Evolutionary conservation across 352 stramenopile genomes (phyloP), one percentile per base, ranked within the genome.

Genomic region (Phytophthora sansomeana): DNA sequence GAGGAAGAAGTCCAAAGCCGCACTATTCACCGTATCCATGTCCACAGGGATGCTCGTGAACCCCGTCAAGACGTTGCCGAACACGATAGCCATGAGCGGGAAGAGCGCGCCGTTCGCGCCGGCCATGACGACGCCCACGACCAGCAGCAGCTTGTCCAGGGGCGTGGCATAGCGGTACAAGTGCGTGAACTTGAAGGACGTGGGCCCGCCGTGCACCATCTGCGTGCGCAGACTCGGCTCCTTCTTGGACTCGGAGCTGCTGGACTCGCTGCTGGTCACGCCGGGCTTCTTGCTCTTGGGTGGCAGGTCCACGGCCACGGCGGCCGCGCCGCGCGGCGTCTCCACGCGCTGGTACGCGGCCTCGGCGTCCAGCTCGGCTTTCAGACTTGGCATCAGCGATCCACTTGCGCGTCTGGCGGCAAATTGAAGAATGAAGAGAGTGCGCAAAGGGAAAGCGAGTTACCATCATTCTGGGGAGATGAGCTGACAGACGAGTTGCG

Each of bases 61-160:
- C 70, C 55, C 58, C 67, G 19, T 67, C 63, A 85, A 85, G 28
- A 48, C 63, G 42, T 74, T 62, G 26, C 77, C 79, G 48, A 87
- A 85, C n/a, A 85, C 57, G 17, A 87, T 54, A 26, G 74, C 77
- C 76, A 85, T 85, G 41, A 70, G 81, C 17, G 78, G 78, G 48
- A 85, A 80, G 24, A 80, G 61, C 24, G 67, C 68, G 19, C 78
- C 78, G 47, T 87, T 87, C 13, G 69, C 41, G 11, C 36, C 61
- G 6, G 75, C 66, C 55, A 80, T 67, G 33, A 81, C 4, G 24
- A 72, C 29, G 1, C 73, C 75, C 14, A 83, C 19, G 6, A 30
- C 52, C 4, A 87, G 60, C 24, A 69, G 49, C 16, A 73, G 14
- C 50, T 67, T 79, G 59, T 87, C 78, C 5, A 36, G 29, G 10